These are phyloP conservation scores for Candida coquimbonensis DNA, from an alignment of 805 yeast genomes.

Conservation along the genomic window DNA sequence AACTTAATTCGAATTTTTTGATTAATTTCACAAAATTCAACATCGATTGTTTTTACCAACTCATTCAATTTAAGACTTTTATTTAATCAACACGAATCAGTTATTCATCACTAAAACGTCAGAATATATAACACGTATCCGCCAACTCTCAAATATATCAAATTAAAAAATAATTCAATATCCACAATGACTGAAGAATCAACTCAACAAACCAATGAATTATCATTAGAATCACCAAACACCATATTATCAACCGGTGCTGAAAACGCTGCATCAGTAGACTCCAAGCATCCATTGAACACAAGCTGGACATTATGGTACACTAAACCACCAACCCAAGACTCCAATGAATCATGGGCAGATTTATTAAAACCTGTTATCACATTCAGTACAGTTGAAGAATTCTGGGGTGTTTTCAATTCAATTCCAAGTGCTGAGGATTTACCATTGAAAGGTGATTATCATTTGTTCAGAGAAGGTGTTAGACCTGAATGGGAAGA, in stretches of 20 bases:
- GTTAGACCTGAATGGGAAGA: constrained; percentile 99
- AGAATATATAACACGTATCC: neutral
- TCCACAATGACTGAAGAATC: constrained; percentile 22
- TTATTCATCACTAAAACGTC: too few species aligned
- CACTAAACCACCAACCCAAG: constrained; percentile 77
- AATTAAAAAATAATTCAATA: too few species aligned
- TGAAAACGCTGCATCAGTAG: constrained; percentile 20
- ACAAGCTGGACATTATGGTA: constrained; percentile 96
- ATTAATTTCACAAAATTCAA: too few species aligned
- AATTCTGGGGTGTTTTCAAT: constrained; percentile 97
- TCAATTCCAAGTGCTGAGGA: constrained; percentile 89
- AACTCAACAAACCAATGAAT: constrained; percentile 21
- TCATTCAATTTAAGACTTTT: too few species aligned
- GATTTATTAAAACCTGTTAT: constrained; percentile 90
- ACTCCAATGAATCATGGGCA: constrained; percentile 75
- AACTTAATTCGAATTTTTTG: too few species aligned
- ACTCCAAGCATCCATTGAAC: constrained; percentile 71
- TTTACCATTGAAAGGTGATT: constrained; percentile 87
- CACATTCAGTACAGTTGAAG: constrained; percentile 90
- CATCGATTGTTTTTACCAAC: too few species aligned
- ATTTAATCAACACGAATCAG: too few species aligned
- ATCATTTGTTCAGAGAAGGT: constrained; percentile 89
- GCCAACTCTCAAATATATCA: neutral
- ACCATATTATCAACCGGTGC: constrained; percentile 20
- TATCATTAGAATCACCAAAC: constrained; percentile 12